phyloP scores from a whole-genome alignment of 148 eudicot species.

The Hydrangea macrophylla region DNA sequence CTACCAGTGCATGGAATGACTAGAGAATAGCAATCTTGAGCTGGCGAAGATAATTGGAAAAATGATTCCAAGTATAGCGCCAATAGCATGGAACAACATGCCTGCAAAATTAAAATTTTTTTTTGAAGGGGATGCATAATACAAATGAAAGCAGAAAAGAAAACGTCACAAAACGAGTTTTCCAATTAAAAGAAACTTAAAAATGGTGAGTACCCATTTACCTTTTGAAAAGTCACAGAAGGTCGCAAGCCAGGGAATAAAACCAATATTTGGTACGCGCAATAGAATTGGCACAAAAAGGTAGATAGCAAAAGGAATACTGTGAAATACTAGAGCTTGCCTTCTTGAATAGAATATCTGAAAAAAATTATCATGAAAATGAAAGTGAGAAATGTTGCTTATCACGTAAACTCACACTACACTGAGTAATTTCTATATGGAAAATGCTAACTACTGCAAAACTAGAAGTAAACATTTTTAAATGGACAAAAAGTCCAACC shows the following conservation, averaged over 20 bases:
- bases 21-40: constrained; percentile 58
- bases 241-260: constrained; percentile 35
- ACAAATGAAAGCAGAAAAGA: background rate
- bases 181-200: background rate
- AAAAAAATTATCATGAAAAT: constrained; percentile 6
- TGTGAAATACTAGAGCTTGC: constrained; percentile 68
- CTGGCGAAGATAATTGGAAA: constrained; percentile 63
- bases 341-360: constrained; percentile 73
- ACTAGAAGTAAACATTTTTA: too few relatives aligned
- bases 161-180: background rate
- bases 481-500: too few relatives aligned
- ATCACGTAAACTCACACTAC: background rate
- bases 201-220: constrained; percentile 23
- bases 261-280: constrained; percentile 35
- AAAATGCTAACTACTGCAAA: too few relatives aligned
- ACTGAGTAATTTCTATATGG: too few relatives aligned
- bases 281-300: constrained; percentile 59
- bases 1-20: constrained; percentile 86
- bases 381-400: constrained; percentile 1
- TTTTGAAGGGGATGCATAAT: background rate
- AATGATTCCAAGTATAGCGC: constrained; percentile 56
- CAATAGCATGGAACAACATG: constrained; percentile 51
- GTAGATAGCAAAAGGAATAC: constrained; percentile 60
- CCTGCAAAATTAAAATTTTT: constrained; percentile 55
- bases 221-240: constrained; percentile 71